Base-by-base conservation (phyloP, 2,329 filamentous ascomycete species). In the Furcasterigmium furcatum region DNA sequence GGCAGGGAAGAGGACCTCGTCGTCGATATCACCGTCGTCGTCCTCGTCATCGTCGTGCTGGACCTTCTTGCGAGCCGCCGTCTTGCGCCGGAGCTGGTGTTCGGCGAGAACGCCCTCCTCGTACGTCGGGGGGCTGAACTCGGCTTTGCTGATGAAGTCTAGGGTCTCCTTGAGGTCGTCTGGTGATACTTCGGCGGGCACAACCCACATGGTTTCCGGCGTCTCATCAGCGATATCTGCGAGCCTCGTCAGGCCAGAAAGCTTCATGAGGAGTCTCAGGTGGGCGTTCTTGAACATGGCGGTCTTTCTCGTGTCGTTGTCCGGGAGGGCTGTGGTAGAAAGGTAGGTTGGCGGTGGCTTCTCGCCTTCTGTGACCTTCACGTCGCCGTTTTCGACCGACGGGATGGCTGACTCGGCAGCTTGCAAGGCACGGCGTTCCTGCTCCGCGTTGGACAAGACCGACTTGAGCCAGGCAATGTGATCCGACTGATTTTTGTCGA, bases 241-340 rank as follows among this genome's bases (percentile, higher is more conserved):
- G 9, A 77, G 64, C 4, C 84, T 76, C 56, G 86, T 76, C 50
- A 95, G 80, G 1, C 87, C 88, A 16, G 86, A 74, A 0, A 94
- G 74, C 2, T 76, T 85, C 79, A 97, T 86, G 4, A 99, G 77
- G 2, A 97, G 81, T 27, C 91, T 86, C 3, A 97, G 76, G 57
- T 92, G 85, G 9, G 88, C 84, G 64, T 97, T 95, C 60, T 90
- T 95, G 72, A 95, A 95, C 67, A 96, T 84, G 21, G 89, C 86
- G 19, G 76, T 77, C 42, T 84, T 82, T 34, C 84, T 81, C 41
- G 79, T 74, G 38, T 87, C 80, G 35, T 79, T 82, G 46, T 86
- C 82, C 0, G 87, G 76, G 42, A 75, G 77, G 44, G 91, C 68
- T 46, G 68, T 60, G 47, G 81, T 79, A 7, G 72, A 61, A 32